phyloP scores from a whole-genome alignment of 352 stramenopile genomes.

The Phytopythium helicoides region DNA sequence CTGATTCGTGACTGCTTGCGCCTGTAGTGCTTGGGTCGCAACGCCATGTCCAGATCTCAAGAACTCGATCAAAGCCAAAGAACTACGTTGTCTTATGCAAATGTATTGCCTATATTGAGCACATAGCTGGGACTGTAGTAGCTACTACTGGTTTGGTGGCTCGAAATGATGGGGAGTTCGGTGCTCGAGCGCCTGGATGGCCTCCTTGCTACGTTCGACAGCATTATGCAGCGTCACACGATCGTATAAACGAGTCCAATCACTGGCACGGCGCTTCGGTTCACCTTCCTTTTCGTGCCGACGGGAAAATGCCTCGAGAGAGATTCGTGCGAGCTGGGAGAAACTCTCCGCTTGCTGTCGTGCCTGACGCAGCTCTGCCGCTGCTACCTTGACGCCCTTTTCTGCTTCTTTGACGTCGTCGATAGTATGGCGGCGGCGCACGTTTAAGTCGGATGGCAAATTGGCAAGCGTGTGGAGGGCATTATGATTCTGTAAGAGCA shows the following conservation, averaged over 20 bases:
- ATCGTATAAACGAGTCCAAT: constrained; percentile 69
- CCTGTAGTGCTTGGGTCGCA: too few species aligned
- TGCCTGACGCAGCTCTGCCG: constrained; percentile 71
- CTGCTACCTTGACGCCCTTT: constrained; percentile 64
- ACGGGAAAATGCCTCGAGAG: constrained; percentile 58
- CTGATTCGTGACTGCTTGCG: too few species aligned
- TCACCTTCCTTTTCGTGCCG: constrained; percentile 13
- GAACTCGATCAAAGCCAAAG: too few species aligned
- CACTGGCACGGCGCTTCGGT: constrained; percentile 15
- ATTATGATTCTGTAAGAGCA: constrained; percentile 25
- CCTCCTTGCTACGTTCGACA: constrained; percentile 62
- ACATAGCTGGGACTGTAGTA: too few species aligned
- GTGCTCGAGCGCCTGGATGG: constrained; percentile 29
- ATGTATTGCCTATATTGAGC: too few species aligned
- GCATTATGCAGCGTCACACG: constrained; percentile 61
- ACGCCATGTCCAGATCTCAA: too few species aligned
- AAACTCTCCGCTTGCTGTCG: constrained; percentile 69
- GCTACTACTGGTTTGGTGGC: constrained; percentile 2
- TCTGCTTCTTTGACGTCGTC: constrained; percentile 77
- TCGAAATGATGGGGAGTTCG: constrained; percentile 6
- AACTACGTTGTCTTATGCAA: too few species aligned
- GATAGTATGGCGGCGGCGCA: constrained; percentile 75
- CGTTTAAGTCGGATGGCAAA: constrained; percentile 46
- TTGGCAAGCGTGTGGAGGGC: background rate
- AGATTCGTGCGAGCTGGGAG: constrained; percentile 68